Evolutionary conservation across 2,329 filamentous ascomycete genomes (phyloP).

Genomic region (Ceratocystis papillata): DNA sequence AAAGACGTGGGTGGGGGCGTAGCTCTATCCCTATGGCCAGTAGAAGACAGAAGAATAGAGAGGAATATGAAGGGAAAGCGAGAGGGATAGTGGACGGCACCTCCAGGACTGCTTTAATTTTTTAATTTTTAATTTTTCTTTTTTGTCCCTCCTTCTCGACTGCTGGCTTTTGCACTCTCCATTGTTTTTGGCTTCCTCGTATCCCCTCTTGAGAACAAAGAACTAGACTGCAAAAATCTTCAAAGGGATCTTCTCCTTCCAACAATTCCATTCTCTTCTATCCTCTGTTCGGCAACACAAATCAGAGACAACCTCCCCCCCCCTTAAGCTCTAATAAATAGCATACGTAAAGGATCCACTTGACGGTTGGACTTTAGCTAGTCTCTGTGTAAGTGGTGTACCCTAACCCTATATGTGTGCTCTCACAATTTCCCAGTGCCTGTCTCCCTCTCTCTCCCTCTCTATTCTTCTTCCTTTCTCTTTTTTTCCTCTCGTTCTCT

Average conservation of each 20-base stretch:
- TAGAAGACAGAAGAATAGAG: neutral
- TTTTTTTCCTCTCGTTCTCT: neutral
- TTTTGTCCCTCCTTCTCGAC: neutral
- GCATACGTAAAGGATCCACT: neutral
- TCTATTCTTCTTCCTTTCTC: neutral
- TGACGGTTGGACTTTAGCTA: neutral
- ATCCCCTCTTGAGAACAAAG: neutral
- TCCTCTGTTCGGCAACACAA: neutral
- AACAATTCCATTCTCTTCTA: slow-evolving; percentile 7
- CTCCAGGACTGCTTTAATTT: neutral
- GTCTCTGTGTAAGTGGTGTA: neutral
- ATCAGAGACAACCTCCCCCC: neutral
- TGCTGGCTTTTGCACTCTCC: neutral
- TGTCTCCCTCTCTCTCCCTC: neutral
- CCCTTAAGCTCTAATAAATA: neutral
- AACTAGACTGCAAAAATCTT: neutral
- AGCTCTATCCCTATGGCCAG: no score
- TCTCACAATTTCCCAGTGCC: neutral
- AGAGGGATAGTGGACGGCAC: neutral
- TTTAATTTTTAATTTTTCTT: no score
- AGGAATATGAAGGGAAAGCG: neutral
- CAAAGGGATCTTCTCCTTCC: slow-evolving; percentile 1
- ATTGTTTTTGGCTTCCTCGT: neutral
- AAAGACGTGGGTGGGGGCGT: neutral
- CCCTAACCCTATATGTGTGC: neutral